Evolutionary conservation across 805 yeast species (phyloP).

Genomic region (Yamadazyma takamatsuzukensis): DNA sequence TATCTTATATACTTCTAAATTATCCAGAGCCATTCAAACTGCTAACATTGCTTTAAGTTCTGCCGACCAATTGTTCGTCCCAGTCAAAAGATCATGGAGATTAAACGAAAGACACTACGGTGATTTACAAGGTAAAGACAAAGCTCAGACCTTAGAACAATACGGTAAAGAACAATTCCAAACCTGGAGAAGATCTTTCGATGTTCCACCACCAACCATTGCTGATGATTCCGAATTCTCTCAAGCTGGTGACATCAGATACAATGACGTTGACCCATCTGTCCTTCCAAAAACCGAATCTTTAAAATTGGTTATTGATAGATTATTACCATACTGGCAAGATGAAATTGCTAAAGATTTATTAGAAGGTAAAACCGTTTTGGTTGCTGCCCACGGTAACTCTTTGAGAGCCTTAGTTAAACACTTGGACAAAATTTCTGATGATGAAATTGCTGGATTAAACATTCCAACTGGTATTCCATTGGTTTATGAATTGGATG

Average conservation of each 20-base stretch:
- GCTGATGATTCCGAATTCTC: conserved; percentile 76
- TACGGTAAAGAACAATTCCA: conserved; percentile 92
- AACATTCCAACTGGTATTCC: conserved; percentile 99
- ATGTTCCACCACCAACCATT: conserved; percentile 91
- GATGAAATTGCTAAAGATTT: conserved; percentile 84
- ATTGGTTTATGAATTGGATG: conserved; percentile 92
- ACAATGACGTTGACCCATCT: conserved; percentile 76
- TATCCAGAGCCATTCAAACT: conserved; percentile 94
- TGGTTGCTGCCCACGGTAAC: conserved; percentile 97
- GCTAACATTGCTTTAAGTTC: conserved; percentile 89
- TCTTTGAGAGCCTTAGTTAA: conserved; percentile 94
- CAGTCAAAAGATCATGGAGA: conserved; percentile 95
- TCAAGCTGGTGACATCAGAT: conserved; percentile 83
- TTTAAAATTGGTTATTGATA: conserved; percentile 88
- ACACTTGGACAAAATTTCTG: conserved; percentile 91
- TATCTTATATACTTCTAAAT: conserved; percentile 83
- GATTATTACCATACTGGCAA: conserved; percentile 96
- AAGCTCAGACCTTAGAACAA: conserved; percentile 83
- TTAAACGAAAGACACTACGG: conserved; percentile 99
- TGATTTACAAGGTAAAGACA: conserved; percentile 97
- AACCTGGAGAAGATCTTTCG: conserved; percentile 96
- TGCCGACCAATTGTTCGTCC: conserved; percentile 88
- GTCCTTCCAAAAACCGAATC: conserved; percentile 94
- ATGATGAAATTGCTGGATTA: conserved; percentile 86
- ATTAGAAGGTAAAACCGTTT: conserved; percentile 82